A percentile compares a stretch with the other conserved stretches of the same genome.
These are phyloP conservation scores for Nemania sp. DNA, from an alignment of 2,329 filamentous ascomycete species.

Conservation along the genomic window DNA sequence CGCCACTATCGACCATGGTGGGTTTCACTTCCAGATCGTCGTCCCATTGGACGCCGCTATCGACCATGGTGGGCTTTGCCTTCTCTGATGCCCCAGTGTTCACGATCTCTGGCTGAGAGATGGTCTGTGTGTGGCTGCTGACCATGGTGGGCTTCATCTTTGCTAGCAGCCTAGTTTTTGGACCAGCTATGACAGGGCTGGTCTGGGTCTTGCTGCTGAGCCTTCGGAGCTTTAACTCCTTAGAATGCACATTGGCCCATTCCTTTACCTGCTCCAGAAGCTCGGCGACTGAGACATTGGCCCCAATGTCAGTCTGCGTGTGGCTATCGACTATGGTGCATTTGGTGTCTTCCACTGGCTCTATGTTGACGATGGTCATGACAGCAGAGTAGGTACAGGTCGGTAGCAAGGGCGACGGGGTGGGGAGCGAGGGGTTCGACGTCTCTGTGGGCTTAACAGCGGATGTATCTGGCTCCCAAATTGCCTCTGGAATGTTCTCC, in stretches of 20 bases:
- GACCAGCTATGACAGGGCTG: too few species aligned
- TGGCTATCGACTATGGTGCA: neutral
- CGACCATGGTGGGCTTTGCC: neutral
- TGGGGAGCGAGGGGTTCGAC: neutral
- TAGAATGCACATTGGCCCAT: too few species aligned
- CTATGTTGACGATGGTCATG: slow-evolving; percentile 2
- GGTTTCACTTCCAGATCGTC: neutral
- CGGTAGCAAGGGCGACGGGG: neutral
- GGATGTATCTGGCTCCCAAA: neutral
- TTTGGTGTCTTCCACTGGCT: neutral
- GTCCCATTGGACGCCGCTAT: slow-evolving; percentile 6
- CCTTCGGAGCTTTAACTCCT: too few species aligned
- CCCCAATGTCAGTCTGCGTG: neutral
- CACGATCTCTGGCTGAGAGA: too few species aligned
- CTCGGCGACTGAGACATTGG: neutral
- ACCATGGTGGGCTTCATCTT: too few species aligned
- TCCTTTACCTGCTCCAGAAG: too few species aligned
- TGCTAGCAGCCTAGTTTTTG: too few species aligned
- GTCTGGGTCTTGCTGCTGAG: too few species aligned
- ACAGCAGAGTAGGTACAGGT: neutral
- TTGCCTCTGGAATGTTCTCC: neutral
- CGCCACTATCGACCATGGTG: neutral
- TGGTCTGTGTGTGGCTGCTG: too few species aligned
- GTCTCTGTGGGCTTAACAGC: neutral
- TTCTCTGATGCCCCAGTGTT: too few species aligned